These are phyloP conservation scores for Urtica urens DNA, from an alignment of 306 rosid genomes.

Conservation along the genomic window DNA sequence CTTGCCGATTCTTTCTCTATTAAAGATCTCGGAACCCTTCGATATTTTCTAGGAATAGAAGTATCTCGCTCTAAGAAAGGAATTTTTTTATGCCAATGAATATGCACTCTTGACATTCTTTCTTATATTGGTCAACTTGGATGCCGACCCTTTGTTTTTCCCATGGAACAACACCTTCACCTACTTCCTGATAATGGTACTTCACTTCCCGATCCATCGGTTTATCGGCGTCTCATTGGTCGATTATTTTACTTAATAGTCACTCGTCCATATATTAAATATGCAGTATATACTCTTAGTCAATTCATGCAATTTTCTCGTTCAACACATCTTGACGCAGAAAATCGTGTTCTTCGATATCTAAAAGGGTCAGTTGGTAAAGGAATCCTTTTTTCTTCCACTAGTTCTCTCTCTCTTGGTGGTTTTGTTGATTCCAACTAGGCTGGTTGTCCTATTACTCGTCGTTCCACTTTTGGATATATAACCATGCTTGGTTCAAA, in stretches of 20 bases:
- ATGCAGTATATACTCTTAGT: neutral
- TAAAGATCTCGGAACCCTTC: neutral
- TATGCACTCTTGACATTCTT: conserved; percentile 6
- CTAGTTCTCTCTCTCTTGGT: neutral
- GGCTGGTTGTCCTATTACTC: neutral
- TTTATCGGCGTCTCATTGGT: neutral
- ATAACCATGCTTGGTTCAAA: neutral
- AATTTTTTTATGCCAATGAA: neutral
- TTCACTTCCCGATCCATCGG: neutral
- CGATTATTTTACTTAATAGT: neutral
- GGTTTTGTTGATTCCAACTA: neutral
- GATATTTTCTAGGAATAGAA: conserved; percentile 4
- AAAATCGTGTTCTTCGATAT: neutral
- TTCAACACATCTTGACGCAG: neutral
- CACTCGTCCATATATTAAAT: neutral
- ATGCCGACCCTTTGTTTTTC: neutral
- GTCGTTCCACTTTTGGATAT: neutral
- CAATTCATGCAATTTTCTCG: neutral
- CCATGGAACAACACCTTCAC: conserved; percentile 6
- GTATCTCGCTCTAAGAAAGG: neutral
- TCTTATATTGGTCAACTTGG: neutral
- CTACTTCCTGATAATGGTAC: neutral
- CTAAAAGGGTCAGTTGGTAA: neutral
- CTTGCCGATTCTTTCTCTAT: neutral
- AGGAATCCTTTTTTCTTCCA: neutral